A percentile compares a stretch with the other conserved stretches of the same genome.
phyloP scores from a whole-genome alignment of 228 moss, liverwort and hornwort species.

The Sphagnum magellanicum region DNA sequence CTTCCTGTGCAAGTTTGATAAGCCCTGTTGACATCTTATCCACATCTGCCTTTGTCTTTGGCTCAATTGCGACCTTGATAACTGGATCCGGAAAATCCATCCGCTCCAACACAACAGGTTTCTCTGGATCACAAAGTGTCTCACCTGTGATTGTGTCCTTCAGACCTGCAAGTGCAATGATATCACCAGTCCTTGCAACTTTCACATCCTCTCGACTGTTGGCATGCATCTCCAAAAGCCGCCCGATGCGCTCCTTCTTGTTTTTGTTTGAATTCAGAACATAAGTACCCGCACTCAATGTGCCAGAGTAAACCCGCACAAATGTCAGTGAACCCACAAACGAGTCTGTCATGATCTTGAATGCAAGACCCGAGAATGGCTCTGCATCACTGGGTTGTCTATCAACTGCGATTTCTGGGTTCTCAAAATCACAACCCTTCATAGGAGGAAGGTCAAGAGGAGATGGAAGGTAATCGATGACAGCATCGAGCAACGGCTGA shows the following conservation, averaged over 20 bases:
- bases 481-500: constrained; percentile 86
- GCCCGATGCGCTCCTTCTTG: constrained; percentile 87
- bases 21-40: constrained; percentile 93
- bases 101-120: constrained; percentile 87
- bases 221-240: constrained; percentile 96
- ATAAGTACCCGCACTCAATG: constrained; percentile 73
- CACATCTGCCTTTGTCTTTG: constrained; percentile 93
- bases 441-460: constrained; percentile 93
- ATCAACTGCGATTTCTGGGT: constrained; percentile 58
- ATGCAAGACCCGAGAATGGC: constrained; percentile 90
- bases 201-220: constrained; percentile 96
- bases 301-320: constrained; percentile 85
- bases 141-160: constrained; percentile 97
- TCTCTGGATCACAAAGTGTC: constrained; percentile 75
- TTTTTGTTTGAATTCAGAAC: constrained; percentile 89
- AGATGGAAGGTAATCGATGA: constrained; percentile 82
- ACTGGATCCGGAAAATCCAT: constrained; percentile 99
- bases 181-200: constrained; percentile 83
- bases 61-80: constrained; percentile 96
- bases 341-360: constrained; percentile 97
- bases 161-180: constrained; percentile 88
- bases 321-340: constrained; percentile 97
- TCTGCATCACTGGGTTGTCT: constrained; percentile 68
- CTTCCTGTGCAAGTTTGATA: constrained; percentile 91
- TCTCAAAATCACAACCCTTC: constrained; percentile 76